A percentile compares a stretch with the other conserved stretches of the same genome.
Evolutionary conservation across 1,284 basidiomycete genomes (phyloP).

Genomic region (Ceratobasidium sp.): DNA sequence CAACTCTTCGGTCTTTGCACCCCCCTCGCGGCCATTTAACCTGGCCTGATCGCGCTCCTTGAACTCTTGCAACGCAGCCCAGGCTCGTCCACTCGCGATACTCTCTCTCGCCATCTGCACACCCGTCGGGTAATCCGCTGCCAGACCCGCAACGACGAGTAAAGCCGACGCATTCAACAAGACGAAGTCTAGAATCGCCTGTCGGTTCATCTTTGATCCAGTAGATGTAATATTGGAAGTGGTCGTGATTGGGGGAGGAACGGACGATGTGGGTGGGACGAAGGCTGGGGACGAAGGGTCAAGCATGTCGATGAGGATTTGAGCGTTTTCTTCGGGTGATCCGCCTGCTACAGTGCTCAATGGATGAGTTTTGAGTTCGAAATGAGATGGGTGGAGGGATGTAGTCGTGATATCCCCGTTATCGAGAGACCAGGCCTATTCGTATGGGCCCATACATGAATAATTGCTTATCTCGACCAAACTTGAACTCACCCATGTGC

Average conservation of each 20-base stretch:
- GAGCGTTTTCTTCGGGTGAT: constrained; percentile 76
- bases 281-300: constrained; percentile 48
- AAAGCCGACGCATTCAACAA: constrained; percentile 85
- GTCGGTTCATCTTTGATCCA: constrained; percentile 49
- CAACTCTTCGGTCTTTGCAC: constrained; percentile 31
- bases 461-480: too few species aligned
- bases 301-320: constrained; percentile 66
- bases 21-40: constrained; percentile 12
- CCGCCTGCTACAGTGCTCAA: constrained; percentile 75
- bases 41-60: constrained; percentile 11
- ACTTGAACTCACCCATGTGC: constrained; percentile 79
- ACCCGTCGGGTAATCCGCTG: constrained; percentile 73
- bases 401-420: constrained; percentile 51
- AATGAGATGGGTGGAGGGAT: constrained; percentile 59
- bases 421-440: constrained; percentile 55
- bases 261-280: constrained; percentile 51
- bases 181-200: constrained; percentile 80
- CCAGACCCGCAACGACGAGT: constrained; percentile 79
- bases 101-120: constrained; percentile 76
- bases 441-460: too few species aligned
- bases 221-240: constrained; percentile 42
- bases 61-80: constrained; percentile 70
- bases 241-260: background rate
- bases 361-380: constrained; percentile 76
- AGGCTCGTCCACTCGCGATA: constrained; percentile 75